Conservation (phyloP, 768 basidiomycete genomes). For the Hydnomerulius pinastri region DNA sequence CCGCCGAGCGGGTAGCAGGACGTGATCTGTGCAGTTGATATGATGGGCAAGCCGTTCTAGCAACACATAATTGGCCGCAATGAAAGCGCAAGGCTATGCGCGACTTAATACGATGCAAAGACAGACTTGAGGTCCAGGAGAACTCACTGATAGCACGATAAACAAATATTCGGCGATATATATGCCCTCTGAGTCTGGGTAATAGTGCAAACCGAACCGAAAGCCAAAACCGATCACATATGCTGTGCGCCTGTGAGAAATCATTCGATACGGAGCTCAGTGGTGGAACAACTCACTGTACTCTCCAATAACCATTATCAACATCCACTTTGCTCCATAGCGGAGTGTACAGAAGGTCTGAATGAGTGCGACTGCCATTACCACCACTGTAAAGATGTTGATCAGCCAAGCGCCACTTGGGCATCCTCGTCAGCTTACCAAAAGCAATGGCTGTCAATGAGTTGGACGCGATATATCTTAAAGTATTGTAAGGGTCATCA, state of each 20-base stretch:
- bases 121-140: too few relatives aligned
- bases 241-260: constrained; percentile 33
- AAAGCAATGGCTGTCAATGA: constrained; percentile 52
- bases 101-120: too few relatives aligned
- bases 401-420: too few relatives aligned
- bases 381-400: constrained; percentile 23
- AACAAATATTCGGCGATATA: constrained; percentile 62
- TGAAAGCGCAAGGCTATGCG: constrained; percentile 21
- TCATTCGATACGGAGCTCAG: not conserved
- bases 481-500: constrained; percentile 53
- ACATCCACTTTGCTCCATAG: constrained; percentile 59
- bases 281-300: constrained; percentile 46
- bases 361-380: constrained; percentile 41
- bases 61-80: constrained; percentile 63
- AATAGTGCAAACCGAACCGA: constrained; percentile 54
- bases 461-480: constrained; percentile 59
- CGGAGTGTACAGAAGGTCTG: constrained; percentile 46
- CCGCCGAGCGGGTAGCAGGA: constrained; percentile 48
- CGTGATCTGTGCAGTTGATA: constrained; percentile 46
- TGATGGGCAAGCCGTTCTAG: constrained; percentile 60
- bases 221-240: constrained; percentile 57
- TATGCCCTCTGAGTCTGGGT: constrained; percentile 53
- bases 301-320: constrained; percentile 60
- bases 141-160: constrained; percentile 56
- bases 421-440: constrained; percentile 34